Evolutionary conservation across 495 filamentous ascomycete species (phyloP), one percentile per base, ranked within the genome.

Genomic region (Annulohypoxylon stygium): DNA sequence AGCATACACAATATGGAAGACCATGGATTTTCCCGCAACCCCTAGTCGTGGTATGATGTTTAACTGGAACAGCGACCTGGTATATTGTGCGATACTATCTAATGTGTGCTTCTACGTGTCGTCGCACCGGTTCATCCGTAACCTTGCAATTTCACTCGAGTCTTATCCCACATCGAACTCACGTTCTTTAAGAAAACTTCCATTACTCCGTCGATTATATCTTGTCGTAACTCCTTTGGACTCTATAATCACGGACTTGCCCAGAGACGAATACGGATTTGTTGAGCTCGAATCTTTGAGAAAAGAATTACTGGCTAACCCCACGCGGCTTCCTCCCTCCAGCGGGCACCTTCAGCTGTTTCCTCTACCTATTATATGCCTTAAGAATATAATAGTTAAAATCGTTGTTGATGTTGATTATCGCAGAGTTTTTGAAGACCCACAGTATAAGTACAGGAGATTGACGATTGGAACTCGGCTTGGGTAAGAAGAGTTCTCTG

Each of bases 251-350:
- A 30, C n/a, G 14, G 5, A 34, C 4, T n/a, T 66, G 12, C 53
- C 25, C 33, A 23, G 63, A 36, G 53, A 66, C 33, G 16, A 48
- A n/a, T 66, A 48, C 41, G 63, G 63, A 9, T 58, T 66, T 14
- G 30, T 66, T 14, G 30, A 30, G 1, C 18, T 18, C 7, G 12
- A 16, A 0, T 4, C 9, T 30, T 47, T 51, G 11, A 26, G 8
- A 12, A n/a, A 14, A 1, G 47, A 53, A 30, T 25, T 18, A 16
- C 16, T 43, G 4, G 10, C 12, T n/a, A 14, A 43, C 43, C 20
- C 20, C 20, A 23, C 20, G 20, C 20, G 20, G 20, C 20, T 23
- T 23, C 20, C 20, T 23, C 20, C 20, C 20, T 23, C 20, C 20
- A 23, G 20, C 20, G 20, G 20, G 20, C 20, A 23, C 20, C 20